Conservation (phyloP, 805 yeast genomes). For the Candida pini region DNA sequence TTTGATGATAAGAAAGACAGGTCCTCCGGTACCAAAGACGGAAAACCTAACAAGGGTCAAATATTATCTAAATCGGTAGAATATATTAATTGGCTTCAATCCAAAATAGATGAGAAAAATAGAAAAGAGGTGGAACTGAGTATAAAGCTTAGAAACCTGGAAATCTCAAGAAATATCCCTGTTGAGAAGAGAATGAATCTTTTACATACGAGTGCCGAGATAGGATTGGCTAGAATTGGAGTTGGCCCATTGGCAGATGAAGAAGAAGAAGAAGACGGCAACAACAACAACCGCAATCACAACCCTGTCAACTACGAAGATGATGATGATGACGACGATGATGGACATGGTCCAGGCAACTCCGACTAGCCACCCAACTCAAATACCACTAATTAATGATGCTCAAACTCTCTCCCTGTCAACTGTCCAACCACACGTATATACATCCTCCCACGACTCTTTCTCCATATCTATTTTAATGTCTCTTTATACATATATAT, state of each 20-base stretch:
- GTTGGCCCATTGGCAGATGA: slow-evolving; percentile 68
- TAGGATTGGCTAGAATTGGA: slow-evolving; percentile 70
- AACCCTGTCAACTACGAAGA: too few relatives aligned
- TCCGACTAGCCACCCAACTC: too few relatives aligned
- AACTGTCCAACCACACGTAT: too few relatives aligned
- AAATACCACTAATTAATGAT: too few relatives aligned
- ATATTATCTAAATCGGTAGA: slow-evolving; percentile 71
- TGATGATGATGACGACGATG: too few relatives aligned
- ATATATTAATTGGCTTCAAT: slow-evolving; percentile 61
- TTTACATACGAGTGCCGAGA: slow-evolving; percentile 72
- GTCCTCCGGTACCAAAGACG: slow-evolving; percentile 70
- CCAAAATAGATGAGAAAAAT: slow-evolving; percentile 70
- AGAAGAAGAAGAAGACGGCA: slow-evolving; percentile 5
- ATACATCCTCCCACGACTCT: too few relatives aligned
- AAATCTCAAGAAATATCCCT: slow-evolving; percentile 38
- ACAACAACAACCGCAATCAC: slow-evolving; percentile 1
- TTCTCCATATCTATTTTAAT: too few relatives aligned
- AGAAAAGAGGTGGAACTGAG: slow-evolving; percentile 72
- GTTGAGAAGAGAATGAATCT: slow-evolving; percentile 35
- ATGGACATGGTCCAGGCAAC: too few relatives aligned
- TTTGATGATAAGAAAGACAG: slow-evolving; percentile 37
- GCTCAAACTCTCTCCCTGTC: too few relatives aligned
- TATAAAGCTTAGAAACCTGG: slow-evolving; percentile 50
- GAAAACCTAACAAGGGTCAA: slow-evolving; percentile 82
- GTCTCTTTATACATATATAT: too few relatives aligned